Evolutionary conservation across 2,329 filamentous ascomycete genomes (phyloP).

Genomic region (Aspergillus ochraceus): DNA sequence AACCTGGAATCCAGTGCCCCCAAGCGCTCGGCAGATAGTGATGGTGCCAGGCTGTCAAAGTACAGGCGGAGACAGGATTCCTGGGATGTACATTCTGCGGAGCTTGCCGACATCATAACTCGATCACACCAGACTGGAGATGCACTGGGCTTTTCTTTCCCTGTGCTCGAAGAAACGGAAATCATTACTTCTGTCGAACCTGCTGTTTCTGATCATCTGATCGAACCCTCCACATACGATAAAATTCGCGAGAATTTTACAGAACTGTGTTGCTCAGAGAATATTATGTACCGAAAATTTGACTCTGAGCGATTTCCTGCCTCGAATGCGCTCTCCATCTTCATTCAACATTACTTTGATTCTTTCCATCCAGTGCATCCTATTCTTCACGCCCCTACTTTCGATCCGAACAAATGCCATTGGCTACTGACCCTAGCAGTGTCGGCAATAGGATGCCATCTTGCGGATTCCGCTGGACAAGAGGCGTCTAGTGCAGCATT

Average conservation of each 20-base stretch:
- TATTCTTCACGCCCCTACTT: conserved; percentile 40
- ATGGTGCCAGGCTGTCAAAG: conserved; percentile 25
- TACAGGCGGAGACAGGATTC: conserved; percentile 22
- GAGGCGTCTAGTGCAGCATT: conserved; percentile 35
- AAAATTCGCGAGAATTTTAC: conserved; percentile 31
- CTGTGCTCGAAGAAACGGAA: conserved; percentile 16
- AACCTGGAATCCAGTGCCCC: conserved; percentile 17
- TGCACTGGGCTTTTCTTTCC: conserved; percentile 25
- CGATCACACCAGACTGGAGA: conserved; percentile 13
- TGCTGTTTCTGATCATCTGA: conserved; percentile 8
- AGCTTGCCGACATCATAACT: conserved; percentile 8
- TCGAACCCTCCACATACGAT: conserved; percentile 29
- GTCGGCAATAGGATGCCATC: conserved; percentile 43
- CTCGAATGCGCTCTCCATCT: conserved; percentile 26
- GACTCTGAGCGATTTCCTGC: conserved; percentile 32
- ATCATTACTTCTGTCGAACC: conserved; percentile 18
- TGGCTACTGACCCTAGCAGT: conserved; percentile 44
- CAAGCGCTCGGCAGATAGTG: conserved; percentile 27
- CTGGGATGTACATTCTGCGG: conserved; percentile 16
- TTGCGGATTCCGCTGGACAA: conserved; percentile 26
- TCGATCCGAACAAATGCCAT: conserved; percentile 36
- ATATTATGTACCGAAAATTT: conserved; percentile 32
- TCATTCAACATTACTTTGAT: conserved; percentile 38
- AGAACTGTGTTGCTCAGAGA: conserved; percentile 31
- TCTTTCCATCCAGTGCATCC: conserved; percentile 44